Percentiles rank a stretch among this genome's conserved stretches.
These are phyloP conservation scores for Globisporangium megalacanthum DNA, from an alignment of 352 stramenopile genomes.

Conservation along the genomic window DNA sequence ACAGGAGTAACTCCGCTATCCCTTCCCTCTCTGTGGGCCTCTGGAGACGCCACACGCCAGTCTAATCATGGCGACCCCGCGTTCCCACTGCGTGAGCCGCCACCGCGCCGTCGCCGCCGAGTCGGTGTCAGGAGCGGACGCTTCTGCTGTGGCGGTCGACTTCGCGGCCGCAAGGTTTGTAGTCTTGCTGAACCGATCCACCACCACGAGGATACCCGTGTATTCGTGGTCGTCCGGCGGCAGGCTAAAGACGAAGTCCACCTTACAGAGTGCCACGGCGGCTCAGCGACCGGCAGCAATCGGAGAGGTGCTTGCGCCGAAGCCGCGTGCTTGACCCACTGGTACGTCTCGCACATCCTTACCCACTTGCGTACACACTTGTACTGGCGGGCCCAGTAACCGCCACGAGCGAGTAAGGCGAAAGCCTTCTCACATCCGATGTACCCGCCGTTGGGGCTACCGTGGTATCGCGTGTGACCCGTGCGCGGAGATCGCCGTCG, in stretches of 20 bases:
- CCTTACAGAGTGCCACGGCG: not conserved
- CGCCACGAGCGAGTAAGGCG: not conserved
- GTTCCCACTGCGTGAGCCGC: no score
- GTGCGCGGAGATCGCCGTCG: not conserved
- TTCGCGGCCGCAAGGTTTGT: conserved; percentile 11
- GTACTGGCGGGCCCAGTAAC: not conserved
- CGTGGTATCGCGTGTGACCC: not conserved
- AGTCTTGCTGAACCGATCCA: conserved; percentile 32
- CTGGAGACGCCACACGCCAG: no score
- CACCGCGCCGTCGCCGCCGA: no score
- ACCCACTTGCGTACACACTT: not conserved
- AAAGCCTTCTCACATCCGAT: not conserved
- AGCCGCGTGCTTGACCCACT: not conserved
- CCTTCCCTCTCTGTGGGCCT: no score
- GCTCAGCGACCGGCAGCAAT: not conserved
- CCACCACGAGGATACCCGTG: conserved; percentile 20
- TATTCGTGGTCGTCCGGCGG: conserved; percentile 6
- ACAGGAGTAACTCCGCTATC: no score
- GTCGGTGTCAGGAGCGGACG: no score
- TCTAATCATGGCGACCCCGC: no score
- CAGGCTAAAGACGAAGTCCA: conserved; percentile 12
- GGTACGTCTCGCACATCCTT: not conserved
- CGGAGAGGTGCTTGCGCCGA: not conserved
- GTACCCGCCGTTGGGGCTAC: not conserved
- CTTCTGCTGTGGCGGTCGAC: no score